Evolutionary conservation across 768 basidiomycete species (phyloP), one percentile per base, ranked within the genome.

Genomic region (Botryobasidium botryosum): DNA sequence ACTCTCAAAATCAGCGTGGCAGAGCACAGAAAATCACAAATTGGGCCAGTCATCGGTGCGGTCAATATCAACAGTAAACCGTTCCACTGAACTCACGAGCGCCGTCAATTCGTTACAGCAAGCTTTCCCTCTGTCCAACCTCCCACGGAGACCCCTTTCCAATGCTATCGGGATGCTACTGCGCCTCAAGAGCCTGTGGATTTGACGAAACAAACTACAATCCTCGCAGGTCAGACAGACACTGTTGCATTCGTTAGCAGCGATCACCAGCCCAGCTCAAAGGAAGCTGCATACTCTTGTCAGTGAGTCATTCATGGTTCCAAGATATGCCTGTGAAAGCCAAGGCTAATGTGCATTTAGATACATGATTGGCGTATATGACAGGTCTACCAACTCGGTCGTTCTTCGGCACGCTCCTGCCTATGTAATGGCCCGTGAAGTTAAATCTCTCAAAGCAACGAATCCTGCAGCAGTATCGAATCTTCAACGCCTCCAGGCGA

Each of bases 281-380:
- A n/a, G n/a, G n/a, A n/a, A n/a, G n/a, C n/a, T n/a, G n/a, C n/a
- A n/a, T 64, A 73, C 36, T 59, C 65, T 41, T 86, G 79, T 64
- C 74, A 71, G 85, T 86, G 55, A 53, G 76, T 62, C 37, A 40
- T 37, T 17, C 12, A n/a, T n/a, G n/a, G n/a, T n/a, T n/a, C n/a
- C n/a, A n/a, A n/a, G n/a, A n/a, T n/a, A n/a, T n/a, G n/a, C n/a
- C 18, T 18, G 15, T 4, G 10, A 20, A 10, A 23, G 2, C 10
- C 1, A 18, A 17, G 29, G 15, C 7, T 17, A 28, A 6, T 33
- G 17, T 40, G 36, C 28, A 18, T 5, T 43, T 36, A 84, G 87
- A 53, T 97, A 97, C 59, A 64, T 91, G 33, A 61, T 94, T 20
- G 90, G 79, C 3, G 66, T 92, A 18, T 80, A 78, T 57, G 78